Evolutionary conservation across 257 asterid species (phyloP).

Genomic region (Phtheirospermum japonicum): DNA sequence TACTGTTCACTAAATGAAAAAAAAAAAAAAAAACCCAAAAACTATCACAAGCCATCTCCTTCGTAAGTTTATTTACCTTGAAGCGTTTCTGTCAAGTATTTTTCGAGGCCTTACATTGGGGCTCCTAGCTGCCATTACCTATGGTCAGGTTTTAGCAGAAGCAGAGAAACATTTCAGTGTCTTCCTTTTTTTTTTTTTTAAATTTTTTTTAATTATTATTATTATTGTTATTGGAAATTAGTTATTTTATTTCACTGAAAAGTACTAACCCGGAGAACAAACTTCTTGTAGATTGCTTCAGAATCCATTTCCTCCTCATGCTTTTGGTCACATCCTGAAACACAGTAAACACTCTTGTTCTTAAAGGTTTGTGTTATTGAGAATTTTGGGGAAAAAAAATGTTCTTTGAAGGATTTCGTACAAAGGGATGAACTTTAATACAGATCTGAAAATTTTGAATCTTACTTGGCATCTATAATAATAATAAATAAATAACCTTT

Average conservation of each 20-base stretch:
- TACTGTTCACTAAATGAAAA: not conserved
- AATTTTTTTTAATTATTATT: too few relatives aligned
- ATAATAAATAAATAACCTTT: too few relatives aligned
- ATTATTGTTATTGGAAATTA: not conserved
- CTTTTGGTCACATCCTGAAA: constrained; percentile 85
- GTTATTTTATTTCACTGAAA: not conserved
- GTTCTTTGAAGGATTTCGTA: not conserved
- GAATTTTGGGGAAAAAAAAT: not conserved
- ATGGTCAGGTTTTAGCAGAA: constrained; percentile 9
- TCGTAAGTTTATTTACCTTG: constrained; percentile 56
- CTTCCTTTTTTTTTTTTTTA: not conserved
- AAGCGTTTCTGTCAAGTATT: constrained; percentile 61
- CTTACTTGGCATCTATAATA: too few relatives aligned
- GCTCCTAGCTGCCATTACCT: constrained; percentile 99
- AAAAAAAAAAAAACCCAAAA: too few relatives aligned
- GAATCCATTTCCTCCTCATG: constrained; percentile 94
- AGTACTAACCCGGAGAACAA: constrained; percentile 81
- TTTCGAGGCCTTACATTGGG: constrained; percentile 73
- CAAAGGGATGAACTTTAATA: not conserved
- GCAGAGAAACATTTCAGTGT: not conserved
- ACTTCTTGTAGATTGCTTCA: constrained; percentile 72
- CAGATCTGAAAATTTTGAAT: too few relatives aligned
- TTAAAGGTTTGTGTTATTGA: not conserved
- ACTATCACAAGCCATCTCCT: not conserved
- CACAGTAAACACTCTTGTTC: constrained; percentile 16